phyloP scores from a whole-genome alignment of 768 basidiomycete species.

The Gloeostereum incarnatum region DNA sequence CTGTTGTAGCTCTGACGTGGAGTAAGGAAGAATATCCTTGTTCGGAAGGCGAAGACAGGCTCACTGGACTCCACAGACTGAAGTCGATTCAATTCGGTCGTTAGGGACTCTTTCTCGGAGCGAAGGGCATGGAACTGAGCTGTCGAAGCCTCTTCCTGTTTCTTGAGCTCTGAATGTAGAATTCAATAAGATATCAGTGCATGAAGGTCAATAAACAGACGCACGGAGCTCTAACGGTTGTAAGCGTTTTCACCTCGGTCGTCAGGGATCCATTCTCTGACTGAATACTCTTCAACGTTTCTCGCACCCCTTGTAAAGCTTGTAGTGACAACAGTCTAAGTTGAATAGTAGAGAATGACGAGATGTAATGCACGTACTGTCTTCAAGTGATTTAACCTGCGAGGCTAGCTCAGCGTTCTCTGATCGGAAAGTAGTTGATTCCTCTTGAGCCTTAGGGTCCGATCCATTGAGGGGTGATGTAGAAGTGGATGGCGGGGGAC shows the following conservation, averaged over 20 bases:
- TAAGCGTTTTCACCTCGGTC: constrained; percentile 10
- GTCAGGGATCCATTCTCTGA: constrained; percentile 14
- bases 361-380: too few species aligned
- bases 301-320: too few species aligned
- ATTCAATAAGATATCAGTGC: too few species aligned
- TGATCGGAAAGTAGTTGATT: too few species aligned
- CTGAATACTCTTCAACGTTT: too few species aligned
- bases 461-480: constrained; percentile 10
- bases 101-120: constrained; percentile 3
- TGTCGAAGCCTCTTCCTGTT: neutral
- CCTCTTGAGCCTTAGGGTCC: constrained; percentile 5
- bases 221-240: constrained; percentile 7
- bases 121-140: too few species aligned
- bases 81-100: neutral
- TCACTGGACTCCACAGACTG: neutral
- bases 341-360: too few species aligned
- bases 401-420: too few species aligned
- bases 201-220: neutral
- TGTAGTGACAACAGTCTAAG: too few species aligned
- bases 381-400: too few species aligned
- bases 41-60: constrained; percentile 8
- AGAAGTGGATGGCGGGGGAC: constrained; percentile 10
- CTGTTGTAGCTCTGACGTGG: constrained; percentile 17
- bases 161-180: neutral
- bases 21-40: constrained; percentile 10